phyloP scores from a whole-genome alignment of 2,329 filamentous ascomycete species.

The Raffaelea albimanens region DNA sequence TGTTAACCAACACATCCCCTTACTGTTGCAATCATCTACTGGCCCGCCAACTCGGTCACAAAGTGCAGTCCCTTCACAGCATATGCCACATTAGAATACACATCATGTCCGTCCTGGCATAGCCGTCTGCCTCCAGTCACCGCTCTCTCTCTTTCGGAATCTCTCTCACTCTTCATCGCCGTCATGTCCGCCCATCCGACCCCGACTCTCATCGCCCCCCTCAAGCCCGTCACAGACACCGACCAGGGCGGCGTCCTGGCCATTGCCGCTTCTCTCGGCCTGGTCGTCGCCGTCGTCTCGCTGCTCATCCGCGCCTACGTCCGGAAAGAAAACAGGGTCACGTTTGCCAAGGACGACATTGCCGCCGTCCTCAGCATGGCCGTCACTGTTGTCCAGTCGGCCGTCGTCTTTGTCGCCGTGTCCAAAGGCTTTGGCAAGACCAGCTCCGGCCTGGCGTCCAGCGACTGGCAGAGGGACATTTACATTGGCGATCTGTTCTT shows the following conservation, averaged over 20 bases:
- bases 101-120: no score
- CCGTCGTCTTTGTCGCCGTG: conserved; percentile 26
- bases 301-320: conserved; percentile 29
- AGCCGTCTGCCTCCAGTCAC: no score
- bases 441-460: conserved; percentile 9
- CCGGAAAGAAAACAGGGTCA: conserved; percentile 19
- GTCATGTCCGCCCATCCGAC: no score
- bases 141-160: no score
- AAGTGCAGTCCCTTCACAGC: no score
- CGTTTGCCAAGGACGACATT: conserved; percentile 24
- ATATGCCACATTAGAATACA: no score
- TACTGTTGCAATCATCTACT: no score
- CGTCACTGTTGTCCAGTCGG: conserved; percentile 25
- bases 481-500: conserved; percentile 32
- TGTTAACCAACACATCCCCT: no score
- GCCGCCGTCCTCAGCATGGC: conserved; percentile 21
- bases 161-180: no score
- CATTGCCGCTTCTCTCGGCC: conserved; percentile 26
- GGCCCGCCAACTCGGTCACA: no score
- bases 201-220: conserved; percentile 18
- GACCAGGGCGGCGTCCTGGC: conserved; percentile 30
- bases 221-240: conserved; percentile 23
- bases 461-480: conserved; percentile 17
- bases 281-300: conserved; percentile 28
- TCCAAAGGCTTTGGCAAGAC: conserved; percentile 28